Base-by-base conservation (phyloP, 129 eudicot genomes). In the Lonicera japonica region DNA sequence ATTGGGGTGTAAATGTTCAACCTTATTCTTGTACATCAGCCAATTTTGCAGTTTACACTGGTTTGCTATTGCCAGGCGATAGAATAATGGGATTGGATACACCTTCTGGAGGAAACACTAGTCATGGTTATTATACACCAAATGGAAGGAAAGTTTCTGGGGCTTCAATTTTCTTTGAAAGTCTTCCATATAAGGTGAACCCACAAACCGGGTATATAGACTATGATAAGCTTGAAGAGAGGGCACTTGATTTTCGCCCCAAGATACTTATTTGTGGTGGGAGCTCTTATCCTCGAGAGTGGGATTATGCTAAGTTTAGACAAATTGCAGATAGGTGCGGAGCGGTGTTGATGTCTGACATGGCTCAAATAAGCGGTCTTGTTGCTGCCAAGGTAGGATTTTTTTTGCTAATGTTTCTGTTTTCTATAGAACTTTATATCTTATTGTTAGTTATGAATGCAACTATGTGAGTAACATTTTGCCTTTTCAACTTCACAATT, bases 291-390 rank as follows among this genome's bases (percentile, higher is more conserved):
- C 98, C 98, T 54, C 74, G 96, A 23, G 98, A 92, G 64, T 92
- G 94, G 96, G 98, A 92, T 5, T 87, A 92, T 76, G 80, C 75
- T 15, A 84, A 85, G 65, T 85, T 92, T 75, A 80, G 98, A 50
- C 95, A 82, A 77, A 84, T 92, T 73, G 96, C 98, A 21, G 98
- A 92, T 58, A 87, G 78, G 77, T 87, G 95, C 67, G 96, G 96
- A 55, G 94, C 98, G 1, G 81, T 87, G 24, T 82, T 92, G 73
- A 72, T 92, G 90, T 87, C 90, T 74, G 98, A 92, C 69, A 92
- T 92, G 98, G 98, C 98, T 60, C 98, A 92, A 68, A 92, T 82
- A 50, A 92, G 98, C 36, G 98, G 98, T 62, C 95, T 92, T 73
- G 74, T 92, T 82, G 96, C 96, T 65, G 98, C 98, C 24, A 91